Evolutionary conservation across 371 early-diverging fungal genomes (phyloP), one percentile per base, ranked within the genome.

Genomic region (Rhizopus stolonifer): DNA sequence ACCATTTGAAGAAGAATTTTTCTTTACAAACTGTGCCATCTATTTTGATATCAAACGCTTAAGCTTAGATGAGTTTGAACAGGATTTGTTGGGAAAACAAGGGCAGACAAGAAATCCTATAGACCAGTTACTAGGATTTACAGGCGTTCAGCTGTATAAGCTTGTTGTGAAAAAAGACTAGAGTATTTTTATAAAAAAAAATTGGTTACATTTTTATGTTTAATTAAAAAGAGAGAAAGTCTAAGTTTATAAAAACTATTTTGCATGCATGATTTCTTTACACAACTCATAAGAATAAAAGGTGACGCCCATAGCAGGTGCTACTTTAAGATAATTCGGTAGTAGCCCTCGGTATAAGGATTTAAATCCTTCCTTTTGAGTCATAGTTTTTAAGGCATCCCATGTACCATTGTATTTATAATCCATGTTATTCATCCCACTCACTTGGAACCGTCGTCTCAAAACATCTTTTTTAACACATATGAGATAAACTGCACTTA

Each of bases 371-470:
- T 91, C 93, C n/a, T 84, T 74, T 26, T 67, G 62, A 23, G 87
- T 64, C 75, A 92, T 90, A 38, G 88, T 78, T 38, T 51, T 79
- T 17, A 60, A 48, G 13, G 89, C 92, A 59, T 92, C 85, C 83
- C 85, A 86, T 10, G 92, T 91, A 32, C 80, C 86, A 6, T 62
- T 70, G 63, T 92, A 92, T 60, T 86, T 81, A 67, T 88, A 89
- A 29, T 74, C 73, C 43, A 87, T 79, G 18, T 67, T 72, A 3
- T 81, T 73, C 89, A 92, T 86, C 6, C 90, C 86, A n/a, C 85
- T 87, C 50, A 92, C 90, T 68, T 94, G 94, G 83, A 94, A 86
- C 39, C 91, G 78, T 38, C 94, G 79, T 18, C 94, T 81, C 39
- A 94, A 66, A 2, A 94, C 88, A 54, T 93, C 94, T 59, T 31